Base-by-base conservation (phyloP, 2,329 filamentous ascomycete species). In the Torrubiella hemipterigena region DNA sequence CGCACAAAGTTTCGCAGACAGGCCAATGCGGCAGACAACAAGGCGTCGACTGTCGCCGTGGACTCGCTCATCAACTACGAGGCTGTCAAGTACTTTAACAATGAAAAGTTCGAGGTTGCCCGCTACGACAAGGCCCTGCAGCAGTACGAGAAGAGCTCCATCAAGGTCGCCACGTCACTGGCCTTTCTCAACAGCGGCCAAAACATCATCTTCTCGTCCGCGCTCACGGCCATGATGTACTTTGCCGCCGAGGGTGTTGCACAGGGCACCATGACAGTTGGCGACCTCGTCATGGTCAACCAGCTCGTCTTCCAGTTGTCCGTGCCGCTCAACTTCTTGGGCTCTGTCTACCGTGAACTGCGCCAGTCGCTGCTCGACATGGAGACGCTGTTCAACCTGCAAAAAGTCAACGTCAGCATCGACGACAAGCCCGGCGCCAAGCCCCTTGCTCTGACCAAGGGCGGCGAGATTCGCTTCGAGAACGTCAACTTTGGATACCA, bases 21-120 rank as follows among this genome's bases (percentile, higher is more conserved):
- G 55, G 86, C 91, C 23, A 98, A 98, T 52, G 85, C 86, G 6
- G 93, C 91, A 1, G 93, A 98, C 46, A 98, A 96, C 57, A 84
- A 78, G 51, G 91, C 85, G 0, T 93, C 89, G 1, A 96, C 89
- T 0, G 85, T 96, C 7, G 89, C 89, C 0, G 87, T 96, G 2
- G 91, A 98, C 58, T 94, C 87, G 1, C 63, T 98, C 30, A 94
- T 98, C 65, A 98, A 98, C 61, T 98, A 95, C 49, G 91, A 98
- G 57, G 89, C 93, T 11, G 91, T 98, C 50, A 98, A 98, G 59
- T 94, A 96, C 61, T 98, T 96, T 63, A 98, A 98, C 63, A 98
- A 98, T 49, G 93, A 98, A 51, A 84, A 81, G 42, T 96, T 86
- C 42, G 91, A 98, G 59, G 84, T 94, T 26, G 70, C 73, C 19